Percentiles rank a stretch among this genome's conserved stretches.
Conservation (phyloP, 2,329 filamentous ascomycete genomes). For the Trichoderma cornu-damae region DNA sequence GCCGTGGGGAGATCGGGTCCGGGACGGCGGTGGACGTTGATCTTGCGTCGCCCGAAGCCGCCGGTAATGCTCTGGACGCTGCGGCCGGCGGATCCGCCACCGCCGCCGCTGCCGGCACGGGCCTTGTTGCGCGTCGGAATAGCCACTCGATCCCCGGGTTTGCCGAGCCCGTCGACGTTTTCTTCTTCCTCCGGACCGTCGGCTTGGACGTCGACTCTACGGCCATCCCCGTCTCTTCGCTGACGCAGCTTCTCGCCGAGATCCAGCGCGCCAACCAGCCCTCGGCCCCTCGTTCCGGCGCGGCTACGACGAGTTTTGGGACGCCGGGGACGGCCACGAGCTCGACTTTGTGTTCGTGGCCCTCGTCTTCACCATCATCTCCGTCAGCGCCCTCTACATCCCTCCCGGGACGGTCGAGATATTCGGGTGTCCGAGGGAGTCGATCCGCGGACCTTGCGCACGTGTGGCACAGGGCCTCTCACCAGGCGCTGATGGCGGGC, state of each 20-base stretch:
- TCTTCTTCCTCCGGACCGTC: background rate
- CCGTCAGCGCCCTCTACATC: constrained; percentile 27
- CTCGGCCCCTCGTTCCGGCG: constrained; percentile 20
- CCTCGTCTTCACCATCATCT: constrained; percentile 29
- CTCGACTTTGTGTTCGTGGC: constrained; percentile 31
- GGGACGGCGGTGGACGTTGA: background rate
- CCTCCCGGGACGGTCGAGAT: constrained; percentile 24
- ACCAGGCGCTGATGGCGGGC: constrained; percentile 28
- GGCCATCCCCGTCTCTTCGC: background rate
- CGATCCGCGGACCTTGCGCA: constrained; percentile 24
- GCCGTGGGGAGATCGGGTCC: background rate
- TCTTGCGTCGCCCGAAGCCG: background rate
- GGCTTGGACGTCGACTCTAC: background rate
- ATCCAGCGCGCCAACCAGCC: constrained; percentile 1
- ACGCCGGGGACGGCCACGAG: constrained; percentile 20
- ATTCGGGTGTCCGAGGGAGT: constrained; percentile 22
- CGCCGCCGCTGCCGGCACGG: background rate
- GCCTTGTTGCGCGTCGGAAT: background rate
- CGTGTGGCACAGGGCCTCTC: constrained; percentile 29
- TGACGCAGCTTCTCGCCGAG: constrained; percentile 17
- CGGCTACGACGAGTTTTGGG: constrained; percentile 29
- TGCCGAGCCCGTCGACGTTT: background rate
- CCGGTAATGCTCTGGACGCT: background rate
- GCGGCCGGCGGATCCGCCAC: background rate
- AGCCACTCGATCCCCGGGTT: background rate